phyloP scores from a whole-genome alignment of 192 early-diverging fungal genomes.

The Podila clonocystis region DNA sequence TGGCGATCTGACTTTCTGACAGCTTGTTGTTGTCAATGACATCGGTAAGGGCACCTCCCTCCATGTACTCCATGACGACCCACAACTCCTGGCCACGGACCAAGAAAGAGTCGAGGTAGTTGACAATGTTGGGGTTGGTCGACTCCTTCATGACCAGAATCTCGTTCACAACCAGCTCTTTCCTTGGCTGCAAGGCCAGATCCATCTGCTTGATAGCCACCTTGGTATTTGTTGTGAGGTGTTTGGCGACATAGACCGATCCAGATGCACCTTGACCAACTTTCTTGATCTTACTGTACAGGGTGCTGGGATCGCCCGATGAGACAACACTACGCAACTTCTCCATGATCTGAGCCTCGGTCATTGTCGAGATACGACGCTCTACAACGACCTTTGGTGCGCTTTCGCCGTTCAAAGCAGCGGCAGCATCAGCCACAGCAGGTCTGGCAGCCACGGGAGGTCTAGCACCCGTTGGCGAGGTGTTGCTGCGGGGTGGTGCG shows the following conservation, averaged over 20 bases:
- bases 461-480: constrained; percentile 12
- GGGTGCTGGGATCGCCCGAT: constrained; percentile 87
- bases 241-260: constrained; percentile 94
- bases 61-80: constrained; percentile 99
- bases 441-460: constrained; percentile 16
- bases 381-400: constrained; percentile 63
- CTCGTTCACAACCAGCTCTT: constrained; percentile 93
- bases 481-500: constrained; percentile 24
- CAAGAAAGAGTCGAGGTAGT: constrained; percentile 93
- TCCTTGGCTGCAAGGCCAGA: constrained; percentile 85
- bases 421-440: constrained; percentile 47
- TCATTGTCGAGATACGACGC: constrained; percentile 87
- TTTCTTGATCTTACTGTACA: constrained; percentile 96
- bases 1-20: constrained; percentile 94
- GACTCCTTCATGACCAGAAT: constrained; percentile 96
- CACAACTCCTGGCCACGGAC: constrained; percentile 88
- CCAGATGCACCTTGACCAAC: constrained; percentile 99
- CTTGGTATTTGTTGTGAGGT: constrained; percentile 74
- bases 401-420: constrained; percentile 40
- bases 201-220: constrained; percentile 99
- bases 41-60: constrained; percentile 97
- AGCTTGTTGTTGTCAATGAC: constrained; percentile 95
- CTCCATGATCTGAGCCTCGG: constrained; percentile 96
- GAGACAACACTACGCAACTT: constrained; percentile 92
- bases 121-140: constrained; percentile 96